A percentile compares a stretch with the other conserved stretches of the same genome.
Evolutionary conservation across 192 early-diverging fungal genomes (phyloP).

Genomic region (Backusella australiensis): DNA sequence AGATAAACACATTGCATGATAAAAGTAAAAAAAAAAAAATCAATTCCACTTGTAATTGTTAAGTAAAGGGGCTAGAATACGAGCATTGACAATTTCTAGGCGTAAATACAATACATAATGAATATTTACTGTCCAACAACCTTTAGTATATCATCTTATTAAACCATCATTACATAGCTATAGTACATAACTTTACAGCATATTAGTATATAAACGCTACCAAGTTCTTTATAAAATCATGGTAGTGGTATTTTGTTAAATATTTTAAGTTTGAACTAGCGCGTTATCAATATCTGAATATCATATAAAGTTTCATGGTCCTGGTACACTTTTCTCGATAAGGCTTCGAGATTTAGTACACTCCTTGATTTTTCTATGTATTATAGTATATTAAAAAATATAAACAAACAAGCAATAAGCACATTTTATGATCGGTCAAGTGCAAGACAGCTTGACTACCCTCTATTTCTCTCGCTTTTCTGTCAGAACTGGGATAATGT

Average conservation of each 20-base stretch:
- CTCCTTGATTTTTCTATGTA: neutral
- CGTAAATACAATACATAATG: neutral
- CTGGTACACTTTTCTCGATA: neutral
- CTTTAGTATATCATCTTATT: too few species aligned
- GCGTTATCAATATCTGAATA: neutral
- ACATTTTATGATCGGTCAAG: neutral
- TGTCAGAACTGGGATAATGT: too few species aligned
- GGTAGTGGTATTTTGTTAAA: neutral
- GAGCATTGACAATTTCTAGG: too few species aligned
- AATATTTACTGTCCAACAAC: neutral
- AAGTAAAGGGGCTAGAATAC: neutral
- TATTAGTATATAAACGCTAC: too few species aligned
- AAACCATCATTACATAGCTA: too few species aligned
- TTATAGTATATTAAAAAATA: neutral
- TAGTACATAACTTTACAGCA: too few species aligned
- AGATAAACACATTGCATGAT: neutral
- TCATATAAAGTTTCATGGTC: neutral
- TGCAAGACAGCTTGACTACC: neutral
- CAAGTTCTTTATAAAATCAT: neutral
- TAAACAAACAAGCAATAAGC: neutral
- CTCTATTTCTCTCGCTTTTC: too few species aligned
- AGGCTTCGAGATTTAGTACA: neutral
- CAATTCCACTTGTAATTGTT: neutral
- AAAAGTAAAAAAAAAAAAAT: neutral
- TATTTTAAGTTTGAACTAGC: neutral